Base-by-base conservation (phyloP, 2,329 filamentous ascomycete species). In the Diaporthe eres region DNA sequence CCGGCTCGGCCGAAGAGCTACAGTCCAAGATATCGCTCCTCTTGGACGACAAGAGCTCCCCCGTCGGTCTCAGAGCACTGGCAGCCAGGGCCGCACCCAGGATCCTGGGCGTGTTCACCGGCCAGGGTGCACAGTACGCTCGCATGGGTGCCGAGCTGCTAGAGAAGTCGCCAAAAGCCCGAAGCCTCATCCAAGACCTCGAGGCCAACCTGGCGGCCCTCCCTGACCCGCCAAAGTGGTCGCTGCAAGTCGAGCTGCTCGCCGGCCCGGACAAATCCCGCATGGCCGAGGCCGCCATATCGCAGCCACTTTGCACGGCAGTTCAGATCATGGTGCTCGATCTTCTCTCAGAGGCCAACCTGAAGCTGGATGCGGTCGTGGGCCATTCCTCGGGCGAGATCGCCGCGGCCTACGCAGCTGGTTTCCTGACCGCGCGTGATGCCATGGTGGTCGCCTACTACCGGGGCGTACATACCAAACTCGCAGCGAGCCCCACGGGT, bases 301-400 rank as follows among this genome's bases (percentile, higher is more conserved):
- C 34, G 34, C 34, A 34, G 34, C 34, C 34, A 1, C 34, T 34
- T 34, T 34, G 34, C 34, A 34, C 85, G 2, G 85, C 84, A 0
- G 37, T 87, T 0, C 86, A 87, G 74, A 79, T 87, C 4, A 77
- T 80, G 3, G 77, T 85, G 0, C 80, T 86, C 0, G 81, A 85
- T 17, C 61, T 85, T 0, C 77, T 86, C 1, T 44, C 19, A 2
- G 51, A 39, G 0, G 78, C 77, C 0, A 78, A 78, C 0, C 53
- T 84, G 5, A 13, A 60, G 9, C 79, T 83, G 1, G 25, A 51
- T 1, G 78, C 76, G 1, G 81, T 84, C 2, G 74, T 81, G 3
- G 76, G 83, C 6, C 80, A 85, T 53, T 79, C 80, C 22, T 77
- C 79, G 1, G 81, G 81, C 9, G 75, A 76, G 19, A 74, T 76